Conservation (phyloP, 2,329 filamentous ascomycete genomes). For the Chrysoporthe cubensis region DNA sequence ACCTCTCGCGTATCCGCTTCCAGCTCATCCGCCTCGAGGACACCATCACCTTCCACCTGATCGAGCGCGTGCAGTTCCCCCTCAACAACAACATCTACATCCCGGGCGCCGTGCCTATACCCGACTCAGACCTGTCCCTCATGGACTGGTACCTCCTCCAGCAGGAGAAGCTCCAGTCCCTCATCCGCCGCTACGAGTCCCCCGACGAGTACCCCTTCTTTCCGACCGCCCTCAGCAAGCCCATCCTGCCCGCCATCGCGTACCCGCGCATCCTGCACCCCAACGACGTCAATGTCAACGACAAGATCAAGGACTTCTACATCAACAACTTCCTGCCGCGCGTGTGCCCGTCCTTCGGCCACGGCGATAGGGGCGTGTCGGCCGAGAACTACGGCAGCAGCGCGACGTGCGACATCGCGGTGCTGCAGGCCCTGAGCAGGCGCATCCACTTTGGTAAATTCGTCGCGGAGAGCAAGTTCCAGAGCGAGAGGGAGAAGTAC, state of each 20-base stretch:
- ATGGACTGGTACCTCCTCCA: slow-evolving; percentile 93
- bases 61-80: slow-evolving; percentile 97
- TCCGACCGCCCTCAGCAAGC: slow-evolving; percentile 70
- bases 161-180: slow-evolving; percentile 88
- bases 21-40: slow-evolving; percentile 95
- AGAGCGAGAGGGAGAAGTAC: slow-evolving; percentile 78
- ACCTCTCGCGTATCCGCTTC: slow-evolving; percentile 89
- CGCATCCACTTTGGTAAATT: slow-evolving; percentile 98
- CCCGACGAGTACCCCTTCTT: slow-evolving; percentile 99
- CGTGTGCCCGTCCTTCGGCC: slow-evolving; percentile 78
- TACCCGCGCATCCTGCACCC: slow-evolving; percentile 88
- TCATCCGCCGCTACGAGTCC: slow-evolving; percentile 91
- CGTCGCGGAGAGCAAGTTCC: slow-evolving; percentile 95
- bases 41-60: slow-evolving; percentile 95
- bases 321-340: slow-evolving; percentile 80
- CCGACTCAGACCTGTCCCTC: slow-evolving; percentile 74
- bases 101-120: slow-evolving; percentile 79
- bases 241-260: slow-evolving; percentile 83
- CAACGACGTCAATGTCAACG: slow-evolving; percentile 91
- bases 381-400: slow-evolving; percentile 96
- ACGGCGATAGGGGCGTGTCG: slow-evolving; percentile 78
- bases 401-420: slow-evolving; percentile 87
- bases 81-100: slow-evolving; percentile 87
- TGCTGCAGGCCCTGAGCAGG: slow-evolving; percentile 85
- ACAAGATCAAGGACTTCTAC: slow-evolving; percentile 84